Evolutionary conservation across 805 yeast species (phyloP).

Genomic region (Candida coquimbonensis): DNA sequence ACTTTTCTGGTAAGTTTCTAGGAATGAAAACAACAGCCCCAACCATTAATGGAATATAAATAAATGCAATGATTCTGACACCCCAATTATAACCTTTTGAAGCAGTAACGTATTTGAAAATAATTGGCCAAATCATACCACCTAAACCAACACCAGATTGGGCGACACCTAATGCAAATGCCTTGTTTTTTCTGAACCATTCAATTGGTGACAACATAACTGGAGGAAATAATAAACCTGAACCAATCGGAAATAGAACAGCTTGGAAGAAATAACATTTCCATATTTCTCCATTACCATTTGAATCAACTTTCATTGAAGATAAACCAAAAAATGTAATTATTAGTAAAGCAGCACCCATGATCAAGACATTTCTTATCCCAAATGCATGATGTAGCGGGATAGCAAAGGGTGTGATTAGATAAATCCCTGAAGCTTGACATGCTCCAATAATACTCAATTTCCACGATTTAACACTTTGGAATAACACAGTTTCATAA

Average conservation of each 20-base stretch:
- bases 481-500: constrained; percentile 18
- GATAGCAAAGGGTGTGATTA: constrained; percentile 10
- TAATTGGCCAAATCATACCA: constrained; percentile 33
- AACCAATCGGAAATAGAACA: constrained; percentile 16
- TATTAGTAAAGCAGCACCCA: constrained; percentile 11
- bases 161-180: constrained; percentile 42
- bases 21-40: constrained; percentile 14
- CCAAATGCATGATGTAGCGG: constrained; percentile 19
- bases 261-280: constrained; percentile 22
- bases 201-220: constrained; percentile 56
- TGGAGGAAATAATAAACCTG: constrained; percentile 48
- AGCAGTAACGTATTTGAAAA: constrained; percentile 16
- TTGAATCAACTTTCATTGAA: constrained; percentile 3
- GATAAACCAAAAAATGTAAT: constrained; percentile 18
- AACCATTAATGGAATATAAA: constrained; percentile 16
- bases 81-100: constrained; percentile 16
- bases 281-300: constrained; percentile 14
- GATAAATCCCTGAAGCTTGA: constrained; percentile 18
- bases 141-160: constrained; percentile 47
- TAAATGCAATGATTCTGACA: constrained; percentile 15
- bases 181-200: constrained; percentile 60
- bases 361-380: constrained; percentile 6
- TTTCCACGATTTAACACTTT: constrained; percentile 10
- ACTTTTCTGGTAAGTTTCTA: constrained; percentile 10
- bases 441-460: constrained; percentile 21